These are phyloP conservation scores for Avena insularis DNA, from an alignment of 176 grass and related monocot species.

Conservation along the genomic window DNA sequence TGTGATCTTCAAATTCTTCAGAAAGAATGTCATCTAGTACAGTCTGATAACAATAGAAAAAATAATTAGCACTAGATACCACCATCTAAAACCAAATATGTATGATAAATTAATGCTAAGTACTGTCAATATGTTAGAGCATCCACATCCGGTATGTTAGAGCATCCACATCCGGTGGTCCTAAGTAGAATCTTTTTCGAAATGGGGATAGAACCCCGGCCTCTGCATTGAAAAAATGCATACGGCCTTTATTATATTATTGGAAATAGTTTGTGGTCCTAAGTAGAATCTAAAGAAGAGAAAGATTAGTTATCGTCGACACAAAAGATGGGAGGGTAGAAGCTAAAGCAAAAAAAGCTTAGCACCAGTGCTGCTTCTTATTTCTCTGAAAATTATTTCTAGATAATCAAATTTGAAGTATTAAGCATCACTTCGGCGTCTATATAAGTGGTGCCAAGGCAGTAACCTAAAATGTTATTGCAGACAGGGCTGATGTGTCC, in stretches of 20 bases:
- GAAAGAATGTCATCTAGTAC: slow-evolving; percentile 74
- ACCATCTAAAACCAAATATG: slow-evolving; percentile 34
- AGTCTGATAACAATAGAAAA: slow-evolving; percentile 44
- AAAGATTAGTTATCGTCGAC: background rate
- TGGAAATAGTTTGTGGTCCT: background rate
- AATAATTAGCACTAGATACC: slow-evolving; percentile 38
- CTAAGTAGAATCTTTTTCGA: background rate
- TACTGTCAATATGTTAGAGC: slow-evolving; percentile 20
- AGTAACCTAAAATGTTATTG: background rate
- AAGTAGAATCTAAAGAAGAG: background rate
- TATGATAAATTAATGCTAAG: slow-evolving; percentile 31
- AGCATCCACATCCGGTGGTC: background rate
- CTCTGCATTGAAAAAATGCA: too few relatives aligned
- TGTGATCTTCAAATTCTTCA: slow-evolving; percentile 82
- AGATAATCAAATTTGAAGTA: background rate
- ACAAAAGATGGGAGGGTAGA: background rate
- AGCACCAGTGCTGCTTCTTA: background rate
- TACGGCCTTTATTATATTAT: too few relatives aligned
- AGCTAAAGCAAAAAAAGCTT: background rate
- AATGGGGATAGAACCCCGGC: too few relatives aligned
- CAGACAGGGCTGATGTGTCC: slow-evolving; percentile 8
- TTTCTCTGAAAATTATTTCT: background rate
- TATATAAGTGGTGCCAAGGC: slow-evolving; percentile 9
- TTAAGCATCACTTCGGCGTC: background rate
- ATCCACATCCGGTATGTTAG: background rate